phyloP scores from a whole-genome alignment of 2,329 filamentous ascomycete species.

The Colletotrichum australisinense region DNA sequence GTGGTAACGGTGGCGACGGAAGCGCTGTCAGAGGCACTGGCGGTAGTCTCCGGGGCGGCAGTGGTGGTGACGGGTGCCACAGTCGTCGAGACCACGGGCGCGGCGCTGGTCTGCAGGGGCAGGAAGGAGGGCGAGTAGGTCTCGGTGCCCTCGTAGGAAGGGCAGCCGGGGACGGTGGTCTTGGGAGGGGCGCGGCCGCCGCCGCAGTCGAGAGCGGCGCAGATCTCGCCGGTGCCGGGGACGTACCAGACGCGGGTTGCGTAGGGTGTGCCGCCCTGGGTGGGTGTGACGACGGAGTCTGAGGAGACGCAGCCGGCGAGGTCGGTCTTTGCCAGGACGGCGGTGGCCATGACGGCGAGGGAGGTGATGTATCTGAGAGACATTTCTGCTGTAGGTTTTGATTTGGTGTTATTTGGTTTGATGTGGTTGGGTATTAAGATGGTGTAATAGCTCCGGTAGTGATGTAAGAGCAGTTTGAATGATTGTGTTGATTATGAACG shows the following conservation, averaged over 20 bases:
- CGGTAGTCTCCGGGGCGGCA: neutral
- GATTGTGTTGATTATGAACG: constrained; percentile 8
- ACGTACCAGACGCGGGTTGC: constrained; percentile 69
- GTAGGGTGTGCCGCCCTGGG: constrained; percentile 44
- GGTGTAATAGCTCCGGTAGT: neutral
- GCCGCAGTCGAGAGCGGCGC: constrained; percentile 73
- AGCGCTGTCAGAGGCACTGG: neutral
- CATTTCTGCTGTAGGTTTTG: neutral
- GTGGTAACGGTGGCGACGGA: neutral
- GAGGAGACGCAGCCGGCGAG: constrained; percentile 57
- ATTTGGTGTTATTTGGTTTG: neutral
- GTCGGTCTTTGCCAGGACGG: constrained; percentile 57
- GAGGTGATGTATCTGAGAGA: constrained; percentile 35
- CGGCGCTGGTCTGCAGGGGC: constrained; percentile 42
- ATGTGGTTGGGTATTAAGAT: neutral
- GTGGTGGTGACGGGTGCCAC: neutral
- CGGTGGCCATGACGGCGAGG: constrained; percentile 42
- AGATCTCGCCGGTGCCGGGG: constrained; percentile 73
- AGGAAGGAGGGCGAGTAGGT: constrained; percentile 65
- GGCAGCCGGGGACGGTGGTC: constrained; percentile 71
- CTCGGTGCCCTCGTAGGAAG: constrained; percentile 64
- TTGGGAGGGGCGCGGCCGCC: constrained; percentile 74
- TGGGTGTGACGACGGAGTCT: constrained; percentile 39
- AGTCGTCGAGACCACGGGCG: neutral
- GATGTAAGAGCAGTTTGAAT: neutral